These are phyloP conservation scores for Cavenderia fasciculata DNA, from an alignment of 78 protist species.

Conservation along the genomic window DNA sequence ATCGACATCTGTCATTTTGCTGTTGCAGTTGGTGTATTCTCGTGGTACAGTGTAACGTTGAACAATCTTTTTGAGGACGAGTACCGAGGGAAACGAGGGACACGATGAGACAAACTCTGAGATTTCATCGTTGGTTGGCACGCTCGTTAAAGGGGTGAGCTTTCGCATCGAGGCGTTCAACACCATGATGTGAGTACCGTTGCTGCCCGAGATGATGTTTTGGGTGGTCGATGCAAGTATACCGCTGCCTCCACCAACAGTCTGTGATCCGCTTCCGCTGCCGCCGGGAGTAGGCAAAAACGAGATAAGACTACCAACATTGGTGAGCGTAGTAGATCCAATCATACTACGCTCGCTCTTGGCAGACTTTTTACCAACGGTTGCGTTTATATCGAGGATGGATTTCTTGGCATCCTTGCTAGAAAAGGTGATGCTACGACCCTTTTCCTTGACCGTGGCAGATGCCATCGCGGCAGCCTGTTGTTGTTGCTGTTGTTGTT, in stretches of 20 bases:
- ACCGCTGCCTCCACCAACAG: not conserved
- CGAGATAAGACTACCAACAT: not conserved
- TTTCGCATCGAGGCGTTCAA: slow-evolving; percentile 22
- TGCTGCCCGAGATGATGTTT: not conserved
- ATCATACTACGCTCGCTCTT: not conserved
- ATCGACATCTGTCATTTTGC: not conserved
- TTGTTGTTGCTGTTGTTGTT: not conserved
- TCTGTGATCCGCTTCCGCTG: not conserved
- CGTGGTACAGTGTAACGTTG: slow-evolving; percentile 66
- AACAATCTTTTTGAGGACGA: slow-evolving; percentile 21
- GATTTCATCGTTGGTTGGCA: slow-evolving; percentile 49
- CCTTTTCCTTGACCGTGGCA: not conserved
- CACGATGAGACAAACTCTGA: slow-evolving; percentile 29
- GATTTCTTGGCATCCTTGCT: slow-evolving; percentile 1
- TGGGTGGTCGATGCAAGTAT: not conserved
- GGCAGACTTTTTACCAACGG: not conserved
- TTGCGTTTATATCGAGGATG: not conserved
- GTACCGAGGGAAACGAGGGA: slow-evolving; percentile 14
- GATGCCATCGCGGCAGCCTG: not conserved
- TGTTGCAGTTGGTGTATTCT: slow-evolving; percentile 9
- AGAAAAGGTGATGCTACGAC: not conserved
- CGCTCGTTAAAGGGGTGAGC: slow-evolving; percentile 36
- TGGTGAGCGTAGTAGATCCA: not conserved
- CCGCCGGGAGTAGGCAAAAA: not conserved
- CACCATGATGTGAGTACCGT: slow-evolving; percentile 13